Evolutionary conservation across 2,329 filamentous ascomycete species (phyloP), one percentile per base, ranked within the genome.

Genomic region (Amauroascus niger): DNA sequence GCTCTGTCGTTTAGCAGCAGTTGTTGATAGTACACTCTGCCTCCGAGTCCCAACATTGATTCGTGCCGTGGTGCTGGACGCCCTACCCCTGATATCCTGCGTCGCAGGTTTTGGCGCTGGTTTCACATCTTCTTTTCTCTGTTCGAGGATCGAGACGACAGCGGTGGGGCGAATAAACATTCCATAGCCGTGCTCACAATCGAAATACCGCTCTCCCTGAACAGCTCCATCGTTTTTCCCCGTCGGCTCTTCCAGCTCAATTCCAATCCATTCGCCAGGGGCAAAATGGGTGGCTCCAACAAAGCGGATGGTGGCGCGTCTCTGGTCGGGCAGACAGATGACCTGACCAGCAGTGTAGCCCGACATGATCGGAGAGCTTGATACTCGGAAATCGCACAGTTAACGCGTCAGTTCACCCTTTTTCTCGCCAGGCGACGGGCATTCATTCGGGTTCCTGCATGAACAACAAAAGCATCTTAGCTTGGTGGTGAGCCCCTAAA

Each of bases 141-240:
- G 64, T 66, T 70, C 60, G 58, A 72, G 47, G 64, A 76, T 64
- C 32, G 83, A 74, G 11, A 77, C 78, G 48, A 93, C 76, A 55
- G 84, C 84, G 52, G 79, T 73, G 28, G 88, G 83, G 58, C 87
- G 81, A 53, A 96, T 80, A 64, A 98, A 97, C 81, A 98, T 93
- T 76, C 88, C 81, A 79, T 84, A 70, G 66, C 78, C 71, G 43
- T 74, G 71, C 47, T 76, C 68, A 61, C 91, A 97, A 48, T 90
- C 82, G 63, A 95, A 97, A 67, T 97, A 97, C 18, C 88, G 78
- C 65, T 88, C 80, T 57, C 88, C 90, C 68, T 91, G 81, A 45
- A 97, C 88, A 53, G 86, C 85, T 59, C 91, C 91, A 76, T 97
- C 88, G 63, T 97, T 97, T 75, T 97, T 97, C 30, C 93, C 91